Evolutionary conservation across 176 grass and related monocot genomes (phyloP), one percentile per base, ranked within the genome.

Genomic region (Ananas comosus): DNA sequence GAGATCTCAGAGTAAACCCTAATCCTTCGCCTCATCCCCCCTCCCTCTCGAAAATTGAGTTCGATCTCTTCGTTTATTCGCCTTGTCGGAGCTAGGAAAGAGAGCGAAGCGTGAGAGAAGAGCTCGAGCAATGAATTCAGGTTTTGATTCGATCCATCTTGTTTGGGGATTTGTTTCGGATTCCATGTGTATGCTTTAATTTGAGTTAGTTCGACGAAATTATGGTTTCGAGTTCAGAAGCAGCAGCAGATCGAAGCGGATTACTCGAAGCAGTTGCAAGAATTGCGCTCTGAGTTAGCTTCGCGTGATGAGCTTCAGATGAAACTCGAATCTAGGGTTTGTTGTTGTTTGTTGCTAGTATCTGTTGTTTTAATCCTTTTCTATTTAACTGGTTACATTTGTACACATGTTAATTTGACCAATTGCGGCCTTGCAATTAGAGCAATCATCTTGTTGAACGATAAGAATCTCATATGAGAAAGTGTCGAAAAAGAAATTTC

Each of bases 41-140:
- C 22, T n/a, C 4, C 29, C 63, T 59, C 23, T n/a, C 56, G 23
- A 57, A 49, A 18, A 9, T 72, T 78, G 17, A 33, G 33, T 7
- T 42, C 33, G 33, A 64, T 63, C 24, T 59, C 27, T 57, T 16
- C 12, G 13, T 58, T 56, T 16, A 51, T 56, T 22, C 0, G 16
- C 12, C 48, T 18, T 13, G 11, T 59, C 65, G 19, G 3, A 59
- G 80, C 12, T 75, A 96, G 91, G 91, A 88, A 80, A 66, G 80
- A 79, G 88, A 96, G 79, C 78, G 85, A 68, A 67, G 72, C 66
- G 72, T 76, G 57, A 81, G 80, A 48, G 81, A 96, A 64, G 88
- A 91, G 73, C 83, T 91, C 50, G 80, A 70, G 1, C 67, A 79
- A 56, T 79, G 54, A n/a, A 74, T 54, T 19, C 29, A 91, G 83